Base-by-base conservation (phyloP, 2,329 filamentous ascomycete genomes). In the Ophiosphaerella korrae region DNA sequence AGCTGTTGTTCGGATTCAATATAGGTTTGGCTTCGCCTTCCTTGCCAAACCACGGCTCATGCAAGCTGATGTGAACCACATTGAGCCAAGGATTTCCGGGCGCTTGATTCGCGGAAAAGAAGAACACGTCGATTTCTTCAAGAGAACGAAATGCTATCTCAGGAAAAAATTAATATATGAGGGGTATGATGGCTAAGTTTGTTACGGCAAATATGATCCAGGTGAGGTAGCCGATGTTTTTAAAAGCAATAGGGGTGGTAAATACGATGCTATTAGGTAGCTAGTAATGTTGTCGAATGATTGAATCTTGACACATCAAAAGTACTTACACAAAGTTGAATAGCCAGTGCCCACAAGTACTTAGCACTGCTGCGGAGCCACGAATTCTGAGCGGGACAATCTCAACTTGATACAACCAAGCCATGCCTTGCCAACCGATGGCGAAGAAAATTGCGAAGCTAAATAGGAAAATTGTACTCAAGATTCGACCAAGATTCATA, bases 361-460 rank as follows among this genome's bases (percentile, higher is more conserved):
- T 92, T 37, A 96, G 82, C 63, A 84, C 91, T 53, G 96, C 90
- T 77, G 91, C 91, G 54, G 90, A 88, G 21, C 91, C 89, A 68
- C 92, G 88, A 75, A 96, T 92, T 56, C 89, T 88, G 48, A 96
- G 83, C 45, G 91, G 90, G 81, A 89, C 95, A 74, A 94, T 88
- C 79, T 96, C 91, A 68, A 91, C 91, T 66, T 70, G 70, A 38
- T 76, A 77, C 7, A 72, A 50, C 70, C 70, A 94, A 88, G 68
- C 94, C 83, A 66, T 81, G 73, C 83, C 82, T 80, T 62, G 82
- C 91, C 90, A 95, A 58, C 90, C 95, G 55, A 84, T 86, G 50
- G 90, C 91, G 71, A 96, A 96, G 81, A 88, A 94, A 80, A 90
- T 90, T 78, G 95, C 91, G 80, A 91, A 94, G 77, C 93, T 88